phyloP scores from a whole-genome alignment of 2,329 filamentous ascomycete genomes.

The Scytalidium lignicola region DNA sequence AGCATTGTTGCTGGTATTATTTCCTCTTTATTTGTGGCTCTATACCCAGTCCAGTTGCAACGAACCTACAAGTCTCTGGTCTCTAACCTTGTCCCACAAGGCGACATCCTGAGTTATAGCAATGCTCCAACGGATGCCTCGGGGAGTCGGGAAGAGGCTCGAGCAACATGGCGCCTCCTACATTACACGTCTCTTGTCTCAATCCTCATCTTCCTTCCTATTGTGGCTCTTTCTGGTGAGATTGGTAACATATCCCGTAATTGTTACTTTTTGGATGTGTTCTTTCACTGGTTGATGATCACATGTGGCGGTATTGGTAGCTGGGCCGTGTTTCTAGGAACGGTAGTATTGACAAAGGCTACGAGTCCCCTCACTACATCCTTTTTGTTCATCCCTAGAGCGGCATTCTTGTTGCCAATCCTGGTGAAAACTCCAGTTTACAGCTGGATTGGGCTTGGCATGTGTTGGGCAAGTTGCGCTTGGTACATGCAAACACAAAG shows the following conservation, averaged over 20 bases:
- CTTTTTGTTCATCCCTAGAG: constrained; percentile 43
- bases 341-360: constrained; percentile 41
- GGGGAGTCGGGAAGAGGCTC: constrained; percentile 38
- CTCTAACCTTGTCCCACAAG: constrained; percentile 36
- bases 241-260: constrained; percentile 42
- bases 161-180: constrained; percentile 45
- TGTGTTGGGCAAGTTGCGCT: constrained; percentile 43
- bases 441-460: constrained; percentile 44
- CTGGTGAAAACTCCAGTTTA: constrained; percentile 43
- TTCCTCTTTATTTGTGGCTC: constrained; percentile 44
- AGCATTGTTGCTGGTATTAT: constrained; percentile 46
- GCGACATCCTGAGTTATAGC: constrained; percentile 33
- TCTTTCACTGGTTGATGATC: constrained; percentile 51
- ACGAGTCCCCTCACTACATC: constrained; percentile 45
- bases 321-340: constrained; percentile 43
- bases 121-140: constrained; percentile 21
- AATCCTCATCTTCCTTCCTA: constrained; percentile 41
- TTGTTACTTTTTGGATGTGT: constrained; percentile 49
- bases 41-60: constrained; percentile 45
- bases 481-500: constrained; percentile 42
- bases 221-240: constrained; percentile 45
- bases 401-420: constrained; percentile 42
- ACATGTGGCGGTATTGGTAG: constrained; percentile 40
- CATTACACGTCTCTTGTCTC: constrained; percentile 47
- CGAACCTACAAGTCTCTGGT: constrained; percentile 44